phyloP scores from a whole-genome alignment of 345 rosid genomes.

The Gossypium sturtianum region DNA sequence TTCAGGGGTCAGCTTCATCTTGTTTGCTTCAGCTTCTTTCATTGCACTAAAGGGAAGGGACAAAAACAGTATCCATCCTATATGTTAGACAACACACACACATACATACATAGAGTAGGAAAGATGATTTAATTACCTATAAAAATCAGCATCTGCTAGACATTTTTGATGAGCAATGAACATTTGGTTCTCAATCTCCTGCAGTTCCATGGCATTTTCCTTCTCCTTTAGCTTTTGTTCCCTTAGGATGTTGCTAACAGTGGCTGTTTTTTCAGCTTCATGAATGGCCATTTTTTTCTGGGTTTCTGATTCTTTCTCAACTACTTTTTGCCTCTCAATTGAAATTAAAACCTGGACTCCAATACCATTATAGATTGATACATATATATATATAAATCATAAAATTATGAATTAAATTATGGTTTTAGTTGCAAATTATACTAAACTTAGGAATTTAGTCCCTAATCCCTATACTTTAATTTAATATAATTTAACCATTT shows the following conservation, averaged over 20 bases:
- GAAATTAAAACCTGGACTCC: constrained; percentile 68
- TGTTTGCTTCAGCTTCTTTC: constrained; percentile 91
- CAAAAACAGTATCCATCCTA: neutral
- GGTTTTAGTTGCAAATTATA: too few species aligned
- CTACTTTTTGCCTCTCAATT: constrained; percentile 74
- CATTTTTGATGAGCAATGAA: constrained; percentile 72
- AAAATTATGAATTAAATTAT: too few species aligned
- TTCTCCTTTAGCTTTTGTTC: constrained; percentile 82
- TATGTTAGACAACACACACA: neutral
- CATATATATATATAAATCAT: too few species aligned
- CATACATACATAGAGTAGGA: neutral
- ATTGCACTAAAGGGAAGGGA: constrained; percentile 33
- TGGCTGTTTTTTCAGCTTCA: constrained; percentile 84
- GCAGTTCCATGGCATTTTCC: constrained; percentile 65
- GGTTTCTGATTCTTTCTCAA: constrained; percentile 91
- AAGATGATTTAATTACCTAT: constrained; percentile 40
- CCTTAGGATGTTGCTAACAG: constrained; percentile 81
- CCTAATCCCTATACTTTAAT: too few species aligned
- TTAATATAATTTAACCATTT: too few species aligned
- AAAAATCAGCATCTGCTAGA: constrained; percentile 80
- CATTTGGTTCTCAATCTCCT: constrained; percentile 80
- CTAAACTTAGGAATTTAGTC: too few species aligned
- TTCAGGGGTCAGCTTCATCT: constrained; percentile 78
- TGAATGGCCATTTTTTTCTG: constrained; percentile 78
- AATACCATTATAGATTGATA: too few species aligned